Evolutionary conservation across 202 grass and related monocot species (phyloP), one percentile per base, ranked within the genome.

Genomic region (Thinopyrum obtusiflorum): DNA sequence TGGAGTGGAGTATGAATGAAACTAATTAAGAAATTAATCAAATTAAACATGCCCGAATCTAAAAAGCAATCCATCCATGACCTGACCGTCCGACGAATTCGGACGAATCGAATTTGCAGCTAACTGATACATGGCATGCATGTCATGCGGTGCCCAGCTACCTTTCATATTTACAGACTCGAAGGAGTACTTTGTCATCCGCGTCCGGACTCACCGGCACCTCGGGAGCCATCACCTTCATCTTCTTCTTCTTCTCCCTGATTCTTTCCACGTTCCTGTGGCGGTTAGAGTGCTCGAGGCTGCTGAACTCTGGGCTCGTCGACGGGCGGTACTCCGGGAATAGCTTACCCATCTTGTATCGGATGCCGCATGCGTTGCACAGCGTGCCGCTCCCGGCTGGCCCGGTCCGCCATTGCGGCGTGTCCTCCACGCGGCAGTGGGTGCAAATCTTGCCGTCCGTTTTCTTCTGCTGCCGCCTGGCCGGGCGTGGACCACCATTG

Each of bases 341-440:
- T 21, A 94, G 64, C n/a, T 40, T 88, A 10, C 44, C 42, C 6
- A 59, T 68, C 73, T 82, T 85, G 87, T 70, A 83, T 9, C 90
- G 61, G 36, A 95, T 89, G 61, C 90, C 93, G 35, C 93, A 95
- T 0, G 93, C 93, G 59, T 95, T 95, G 90, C 93, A 95, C 13
- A 95, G 88, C 23, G 90, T 95, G 47, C 91, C 9, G 86, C 92
- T 49, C 87, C 89, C 1, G 73, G 81, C 53, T 15, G 93, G 90
- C 0, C 93, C 93, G 0, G 73, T 57, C 4, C 93, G 86, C 93
- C 93, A 95, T 18, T 95, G 93, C 49, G 93, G 93, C 39, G 93
- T 95, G 24, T 80, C 32, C 44, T 74, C 9, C 14, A 73, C 35
- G 33, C n/a, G 1, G 81, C 93, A 95, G 76, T 91, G 93, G 67